Conservation (phyloP, 352 stramenopile genomes). For the Plasmopara muralis region DNA sequence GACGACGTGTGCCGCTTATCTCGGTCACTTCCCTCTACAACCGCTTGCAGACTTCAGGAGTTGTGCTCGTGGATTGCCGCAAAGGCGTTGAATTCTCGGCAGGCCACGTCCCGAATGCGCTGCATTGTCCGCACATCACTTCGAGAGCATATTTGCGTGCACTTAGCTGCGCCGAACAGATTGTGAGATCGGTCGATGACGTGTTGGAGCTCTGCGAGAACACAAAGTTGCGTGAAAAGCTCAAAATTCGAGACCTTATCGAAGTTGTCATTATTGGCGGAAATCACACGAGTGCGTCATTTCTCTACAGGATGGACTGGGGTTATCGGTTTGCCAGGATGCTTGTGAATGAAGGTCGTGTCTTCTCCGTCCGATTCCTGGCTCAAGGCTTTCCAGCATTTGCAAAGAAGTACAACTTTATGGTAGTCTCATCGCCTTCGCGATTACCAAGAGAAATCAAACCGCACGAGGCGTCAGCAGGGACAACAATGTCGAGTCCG, state of each 20-base stretch:
- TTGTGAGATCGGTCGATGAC: conserved; percentile 42
- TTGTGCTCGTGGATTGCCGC: conserved; percentile 67
- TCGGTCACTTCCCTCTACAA: conserved; percentile 70
- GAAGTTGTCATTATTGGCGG: conserved; percentile 63
- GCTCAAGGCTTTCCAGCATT: conserved; percentile 59
- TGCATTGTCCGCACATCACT: conserved; percentile 40
- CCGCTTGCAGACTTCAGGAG: conserved; percentile 52
- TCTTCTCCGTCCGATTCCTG: conserved; percentile 71
- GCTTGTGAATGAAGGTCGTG: conserved; percentile 52
- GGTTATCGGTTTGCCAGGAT: conserved; percentile 61
- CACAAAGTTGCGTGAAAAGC: conserved; percentile 32
- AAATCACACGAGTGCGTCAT: conserved; percentile 38
- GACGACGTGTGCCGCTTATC: conserved; percentile 43
- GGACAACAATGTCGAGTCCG: conserved; percentile 5
- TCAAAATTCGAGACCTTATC: conserved; percentile 53
- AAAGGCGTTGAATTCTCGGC: conserved; percentile 36
- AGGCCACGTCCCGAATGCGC: conserved; percentile 39
- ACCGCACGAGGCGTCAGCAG: conserved; percentile 4
- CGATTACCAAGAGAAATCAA: conserved; percentile 5
- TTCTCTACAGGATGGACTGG: conserved; percentile 62
- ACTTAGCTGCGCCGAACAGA: conserved; percentile 20
- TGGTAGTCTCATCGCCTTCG: conserved; percentile 27
- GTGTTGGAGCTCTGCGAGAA: conserved; percentile 35
- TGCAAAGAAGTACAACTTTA: conserved; percentile 63
- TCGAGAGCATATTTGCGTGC: conserved; percentile 13